Evolutionary conservation across 768 basidiomycete species (phyloP).

Genomic region (Mycena capillaripes): DNA sequence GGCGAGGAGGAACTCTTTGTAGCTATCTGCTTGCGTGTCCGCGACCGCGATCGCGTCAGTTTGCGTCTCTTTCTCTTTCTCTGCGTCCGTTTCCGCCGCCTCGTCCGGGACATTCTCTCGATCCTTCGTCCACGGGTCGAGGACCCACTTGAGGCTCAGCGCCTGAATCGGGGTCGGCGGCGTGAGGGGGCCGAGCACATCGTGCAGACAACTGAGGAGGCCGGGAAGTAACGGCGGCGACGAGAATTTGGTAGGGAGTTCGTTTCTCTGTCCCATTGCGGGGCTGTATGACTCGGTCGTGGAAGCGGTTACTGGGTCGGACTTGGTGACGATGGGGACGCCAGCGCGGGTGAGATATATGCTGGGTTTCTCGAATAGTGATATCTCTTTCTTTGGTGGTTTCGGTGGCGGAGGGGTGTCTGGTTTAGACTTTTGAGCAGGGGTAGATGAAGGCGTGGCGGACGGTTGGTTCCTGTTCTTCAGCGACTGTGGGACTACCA

Average conservation of each 20-base stretch:
- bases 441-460: background rate
- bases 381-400: constrained; percentile 1
- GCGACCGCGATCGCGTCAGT: constrained; percentile 8
- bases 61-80: background rate
- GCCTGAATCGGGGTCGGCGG: constrained; percentile 86
- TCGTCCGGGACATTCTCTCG: constrained; percentile 10
- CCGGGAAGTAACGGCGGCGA: constrained; percentile 81
- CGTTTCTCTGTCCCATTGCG: constrained; percentile 24
- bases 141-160: constrained; percentile 75
- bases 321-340: constrained; percentile 33
- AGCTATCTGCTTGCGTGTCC: constrained; percentile 35
- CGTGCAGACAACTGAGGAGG: constrained; percentile 68
- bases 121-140: constrained; percentile 46
- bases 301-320: constrained; percentile 24
- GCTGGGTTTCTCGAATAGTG: constrained; percentile 21
- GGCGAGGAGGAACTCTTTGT: constrained; percentile 77
- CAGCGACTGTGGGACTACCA: background rate
- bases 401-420: background rate
- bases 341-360: constrained; percentile 17
- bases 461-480: constrained; percentile 26
- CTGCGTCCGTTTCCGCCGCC: background rate
- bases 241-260: constrained; percentile 62
- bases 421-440: background rate
- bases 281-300: constrained; percentile 32
- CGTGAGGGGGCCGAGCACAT: constrained; percentile 68